Conservation (phyloP, 495 filamentous ascomycete species). For the Parathielavia hyrcaniae region DNA sequence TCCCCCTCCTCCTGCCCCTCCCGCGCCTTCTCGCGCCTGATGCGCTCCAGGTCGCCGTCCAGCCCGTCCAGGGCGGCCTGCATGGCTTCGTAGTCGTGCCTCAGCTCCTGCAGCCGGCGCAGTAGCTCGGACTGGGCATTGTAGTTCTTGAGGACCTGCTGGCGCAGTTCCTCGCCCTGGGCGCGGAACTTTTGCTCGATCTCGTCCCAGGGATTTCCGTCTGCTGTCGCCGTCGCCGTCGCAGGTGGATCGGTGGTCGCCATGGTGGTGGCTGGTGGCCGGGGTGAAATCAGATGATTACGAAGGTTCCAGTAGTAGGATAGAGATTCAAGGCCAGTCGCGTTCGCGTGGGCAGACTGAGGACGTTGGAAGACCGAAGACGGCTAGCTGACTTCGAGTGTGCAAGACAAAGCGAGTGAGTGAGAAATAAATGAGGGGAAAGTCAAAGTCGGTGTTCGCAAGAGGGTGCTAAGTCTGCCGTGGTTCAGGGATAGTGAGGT, state of each 20-base stretch:
- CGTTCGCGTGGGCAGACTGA: too few species aligned
- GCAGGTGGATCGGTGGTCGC: neutral
- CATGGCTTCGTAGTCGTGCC: neutral
- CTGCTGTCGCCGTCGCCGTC: neutral
- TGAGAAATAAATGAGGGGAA: too few species aligned
- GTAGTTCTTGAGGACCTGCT: conserved; percentile 8
- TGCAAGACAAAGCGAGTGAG: too few species aligned
- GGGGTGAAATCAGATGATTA: too few species aligned
- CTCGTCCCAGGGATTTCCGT: conserved; percentile 21
- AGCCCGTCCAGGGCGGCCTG: neutral
- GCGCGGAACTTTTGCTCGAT: conserved; percentile 24
- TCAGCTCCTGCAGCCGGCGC: conserved; percentile 8
- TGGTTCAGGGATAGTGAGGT: too few species aligned
- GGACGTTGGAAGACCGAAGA: too few species aligned
- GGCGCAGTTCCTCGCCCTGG: neutral
- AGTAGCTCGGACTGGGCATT: conserved; percentile 12
- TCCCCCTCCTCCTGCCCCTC: conserved; percentile 11
- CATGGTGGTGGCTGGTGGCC: neutral
- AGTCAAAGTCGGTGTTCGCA: too few species aligned
- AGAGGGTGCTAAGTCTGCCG: too few species aligned
- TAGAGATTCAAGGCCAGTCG: too few species aligned
- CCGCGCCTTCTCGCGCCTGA: neutral
- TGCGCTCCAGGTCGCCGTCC: neutral
- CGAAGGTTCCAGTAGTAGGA: too few species aligned
- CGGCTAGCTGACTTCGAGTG: too few species aligned